Evolutionary conservation across 2,329 filamentous ascomycete genomes (phyloP).

Genomic region (Blastomyces parvus): DNA sequence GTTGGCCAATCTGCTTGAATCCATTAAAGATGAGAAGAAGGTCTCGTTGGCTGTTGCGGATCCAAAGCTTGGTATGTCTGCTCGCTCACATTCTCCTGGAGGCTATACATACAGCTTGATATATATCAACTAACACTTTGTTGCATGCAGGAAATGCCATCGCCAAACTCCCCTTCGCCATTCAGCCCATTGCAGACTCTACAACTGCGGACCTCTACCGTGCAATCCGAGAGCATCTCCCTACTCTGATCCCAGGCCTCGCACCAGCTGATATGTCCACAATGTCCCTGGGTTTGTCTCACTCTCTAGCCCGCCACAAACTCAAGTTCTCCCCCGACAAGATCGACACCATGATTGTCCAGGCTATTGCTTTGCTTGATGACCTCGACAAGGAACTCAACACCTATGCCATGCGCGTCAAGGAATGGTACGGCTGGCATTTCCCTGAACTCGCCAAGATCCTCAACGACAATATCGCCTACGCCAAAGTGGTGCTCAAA

Average conservation of each 20-base stretch:
- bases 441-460: conserved; percentile 98
- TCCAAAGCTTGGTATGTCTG: conserved; percentile 60
- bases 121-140: background rate
- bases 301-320: conserved; percentile 94
- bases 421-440: conserved; percentile 99
- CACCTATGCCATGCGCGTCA: conserved; percentile 96
- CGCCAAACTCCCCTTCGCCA: conserved; percentile 76
- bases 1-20: conserved; percentile 70
- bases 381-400: conserved; percentile 98
- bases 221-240: conserved; percentile 82
- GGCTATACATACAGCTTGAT: background rate
- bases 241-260: conserved; percentile 82
- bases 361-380: conserved; percentile 87
- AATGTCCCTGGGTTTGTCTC: conserved; percentile 91
- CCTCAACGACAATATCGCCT: conserved; percentile 92
- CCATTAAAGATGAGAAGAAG: conserved; percentile 96
- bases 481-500: conserved; percentile 74
- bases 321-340: conserved; percentile 98
- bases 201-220: conserved; percentile 83
- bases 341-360: conserved; percentile 98
- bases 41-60: conserved; percentile 88
- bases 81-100: no score
- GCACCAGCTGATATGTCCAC: conserved; percentile 77
- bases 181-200: conserved; percentile 74
- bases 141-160: conserved; percentile 59